phyloP scores from a whole-genome alignment of 768 basidiomycete genomes.

The Boletellus ananas region DNA sequence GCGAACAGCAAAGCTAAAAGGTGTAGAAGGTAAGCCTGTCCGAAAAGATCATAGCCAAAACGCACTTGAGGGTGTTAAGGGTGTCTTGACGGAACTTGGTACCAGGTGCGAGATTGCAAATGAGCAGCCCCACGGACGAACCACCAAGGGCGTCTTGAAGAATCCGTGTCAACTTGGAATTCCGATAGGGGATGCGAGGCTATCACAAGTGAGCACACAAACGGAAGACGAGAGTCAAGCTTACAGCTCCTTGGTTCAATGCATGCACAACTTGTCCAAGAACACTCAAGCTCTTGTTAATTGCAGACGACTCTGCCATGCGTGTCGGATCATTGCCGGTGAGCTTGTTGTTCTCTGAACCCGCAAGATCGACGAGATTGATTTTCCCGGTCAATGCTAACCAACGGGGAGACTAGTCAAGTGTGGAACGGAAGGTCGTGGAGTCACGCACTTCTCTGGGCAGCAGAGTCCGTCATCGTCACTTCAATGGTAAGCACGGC shows the following conservation, averaged over 20 bases:
- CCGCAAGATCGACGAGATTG: constrained; percentile 85
- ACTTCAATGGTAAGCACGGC: constrained; percentile 78
- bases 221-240: constrained; percentile 12
- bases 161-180: constrained; percentile 84
- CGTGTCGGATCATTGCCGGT: constrained; percentile 86
- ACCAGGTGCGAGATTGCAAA: constrained; percentile 86
- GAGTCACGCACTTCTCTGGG: constrained; percentile 48
- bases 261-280: constrained; percentile 88
- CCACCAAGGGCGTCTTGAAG: constrained; percentile 91
- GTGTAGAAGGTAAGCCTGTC: neutral
- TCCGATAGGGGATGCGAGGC: constrained; percentile 84
- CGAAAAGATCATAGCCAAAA: constrained; percentile 2
- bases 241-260: constrained; percentile 65
- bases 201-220: constrained; percentile 25
- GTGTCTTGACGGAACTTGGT: constrained; percentile 82
- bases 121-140: constrained; percentile 70
- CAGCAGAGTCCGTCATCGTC: constrained; percentile 49
- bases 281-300: constrained; percentile 85
- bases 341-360: constrained; percentile 88
- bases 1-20: constrained; percentile 69
- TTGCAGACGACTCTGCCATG: constrained; percentile 85
- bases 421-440: fast-evolving
- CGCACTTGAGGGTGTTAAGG: constrained; percentile 85
- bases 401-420: neutral
- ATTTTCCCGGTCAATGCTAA: constrained; percentile 71